Percentiles rank a stretch among this genome's conserved stretches.
These are phyloP conservation scores for Pestalotiopsis sp. DNA, from an alignment of 2,329 filamentous ascomycete species.

Conservation along the genomic window DNA sequence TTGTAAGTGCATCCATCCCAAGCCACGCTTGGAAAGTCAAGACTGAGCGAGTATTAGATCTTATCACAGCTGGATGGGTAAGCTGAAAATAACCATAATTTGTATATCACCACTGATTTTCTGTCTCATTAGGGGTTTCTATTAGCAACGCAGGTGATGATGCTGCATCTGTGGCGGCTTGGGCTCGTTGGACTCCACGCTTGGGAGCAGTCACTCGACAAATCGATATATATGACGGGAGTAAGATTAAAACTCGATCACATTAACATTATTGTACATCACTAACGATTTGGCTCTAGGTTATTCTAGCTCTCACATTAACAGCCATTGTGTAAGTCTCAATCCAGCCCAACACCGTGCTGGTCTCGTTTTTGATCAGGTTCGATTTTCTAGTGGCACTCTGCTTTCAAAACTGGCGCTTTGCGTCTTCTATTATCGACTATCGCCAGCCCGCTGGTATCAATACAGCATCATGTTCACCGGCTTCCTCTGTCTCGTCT, in stretches of 20 bases:
- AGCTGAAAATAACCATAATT: background rate
- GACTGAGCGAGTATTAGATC: background rate
- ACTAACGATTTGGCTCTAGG: background rate
- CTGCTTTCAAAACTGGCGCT: slow-evolving; percentile 6
- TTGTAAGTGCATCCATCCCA: background rate
- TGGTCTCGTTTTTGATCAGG: background rate
- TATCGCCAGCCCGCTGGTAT: slow-evolving; percentile 11
- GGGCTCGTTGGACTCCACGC: background rate
- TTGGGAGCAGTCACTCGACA: slow-evolving; percentile 1
- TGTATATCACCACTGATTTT: background rate
- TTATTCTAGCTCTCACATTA: background rate
- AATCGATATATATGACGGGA: background rate
- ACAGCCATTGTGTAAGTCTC: background rate
- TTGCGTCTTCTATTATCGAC: slow-evolving; percentile 8
- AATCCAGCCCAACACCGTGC: background rate
- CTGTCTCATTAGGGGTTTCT: background rate
- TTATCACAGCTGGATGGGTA: slow-evolving; percentile 2
- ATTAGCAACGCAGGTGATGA: background rate
- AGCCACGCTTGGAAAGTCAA: background rate
- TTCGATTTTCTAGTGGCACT: background rate
- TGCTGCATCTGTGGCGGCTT: background rate
- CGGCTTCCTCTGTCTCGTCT: slow-evolving; percentile 4
- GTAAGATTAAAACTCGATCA: background rate
- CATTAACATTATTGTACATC: background rate
- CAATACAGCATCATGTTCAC: slow-evolving; percentile 2